These are phyloP conservation scores for Micractinium conductrix DNA, from an alignment of 139 green algal genomes.

Conservation along the genomic window DNA sequence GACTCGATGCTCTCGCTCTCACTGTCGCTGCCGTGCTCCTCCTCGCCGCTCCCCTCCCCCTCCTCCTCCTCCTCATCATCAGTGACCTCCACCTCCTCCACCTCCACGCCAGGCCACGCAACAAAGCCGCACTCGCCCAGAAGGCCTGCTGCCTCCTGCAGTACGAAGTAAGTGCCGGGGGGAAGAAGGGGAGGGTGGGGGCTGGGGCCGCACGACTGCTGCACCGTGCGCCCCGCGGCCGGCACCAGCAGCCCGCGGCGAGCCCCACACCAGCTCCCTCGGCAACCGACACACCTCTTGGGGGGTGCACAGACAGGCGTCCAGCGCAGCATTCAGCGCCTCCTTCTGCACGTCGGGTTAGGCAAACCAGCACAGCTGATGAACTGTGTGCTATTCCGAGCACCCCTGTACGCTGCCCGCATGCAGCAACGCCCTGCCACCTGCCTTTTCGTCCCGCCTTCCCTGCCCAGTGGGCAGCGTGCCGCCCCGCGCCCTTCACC, in stretches of 20 bases:
- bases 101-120: slow-evolving; percentile 33
- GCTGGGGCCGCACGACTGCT: neutral
- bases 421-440: no score
- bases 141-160: neutral
- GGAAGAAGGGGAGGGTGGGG: neutral
- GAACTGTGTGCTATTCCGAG: no score
- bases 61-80: neutral
- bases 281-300: neutral
- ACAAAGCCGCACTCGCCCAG: slow-evolving; percentile 7
- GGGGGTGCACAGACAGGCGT: slow-evolving; percentile 63
- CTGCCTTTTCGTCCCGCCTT: no score
- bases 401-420: no score
- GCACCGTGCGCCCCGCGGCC: no score
- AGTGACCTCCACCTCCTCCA: slow-evolving; percentile 33
- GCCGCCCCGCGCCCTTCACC: neutral
- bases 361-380: neutral
- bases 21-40: neutral
- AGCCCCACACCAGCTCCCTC: neutral
- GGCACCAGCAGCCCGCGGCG: neutral
- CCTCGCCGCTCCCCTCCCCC: neutral
- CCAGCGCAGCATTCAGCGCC: slow-evolving; percentile 53
- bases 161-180: neutral
- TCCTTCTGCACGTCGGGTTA: slow-evolving; percentile 34
- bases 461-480: no score
- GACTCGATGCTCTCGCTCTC: neutral